Evolutionary conservation across 106 monocot species (phyloP), one percentile per base, ranked within the genome.

Genomic region (Chionographis japonica): DNA sequence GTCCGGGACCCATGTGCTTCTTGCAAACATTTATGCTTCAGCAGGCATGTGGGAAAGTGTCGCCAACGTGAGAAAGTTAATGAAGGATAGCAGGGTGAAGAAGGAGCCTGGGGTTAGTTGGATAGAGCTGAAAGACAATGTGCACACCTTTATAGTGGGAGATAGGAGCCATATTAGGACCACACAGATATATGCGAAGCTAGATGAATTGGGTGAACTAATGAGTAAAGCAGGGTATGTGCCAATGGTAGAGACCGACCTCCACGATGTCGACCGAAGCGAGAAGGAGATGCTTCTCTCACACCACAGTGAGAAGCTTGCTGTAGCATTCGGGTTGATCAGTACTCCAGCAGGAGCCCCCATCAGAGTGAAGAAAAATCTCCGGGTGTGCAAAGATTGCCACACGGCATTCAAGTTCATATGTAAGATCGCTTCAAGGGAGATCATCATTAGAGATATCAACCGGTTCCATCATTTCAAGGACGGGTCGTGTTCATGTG

Each of bases 51-150:
- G 84, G 87, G 72, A 78, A 6, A 18, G 65, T 6, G 92, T 84
- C 36, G 77, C 92, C 14, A 52, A 79, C 18, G 80, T 76, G 20
- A 82, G 95, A 70, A 74, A 71, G 67, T 54, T 67, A 69, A 92
- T 97, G 89, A 86, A 77, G 67, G 84, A 80, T 17, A 71, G 69
- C 58, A 76, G 77, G 36, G 63, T 97, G 66, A 92, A 89, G 77
- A 92, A 92, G 80, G 89, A 97, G 54, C 92, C 89, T 54, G 95
- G 79, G 42, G 79, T 87, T 64, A 97, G 95, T 56, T 97, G 95
- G 95, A 76, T 97, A 16, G 85, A 89, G 58, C 15, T 86, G 63
- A 89, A 80, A 66, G 82, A 83, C 20, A 83, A 72, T 54, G 80
- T 92, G 11, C 86, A 92, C 62, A 79, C 86, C 3, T 97, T 92